Evolutionary conservation across 805 yeast genomes (phyloP).

Genomic region (Suhomyces sp.): DNA sequence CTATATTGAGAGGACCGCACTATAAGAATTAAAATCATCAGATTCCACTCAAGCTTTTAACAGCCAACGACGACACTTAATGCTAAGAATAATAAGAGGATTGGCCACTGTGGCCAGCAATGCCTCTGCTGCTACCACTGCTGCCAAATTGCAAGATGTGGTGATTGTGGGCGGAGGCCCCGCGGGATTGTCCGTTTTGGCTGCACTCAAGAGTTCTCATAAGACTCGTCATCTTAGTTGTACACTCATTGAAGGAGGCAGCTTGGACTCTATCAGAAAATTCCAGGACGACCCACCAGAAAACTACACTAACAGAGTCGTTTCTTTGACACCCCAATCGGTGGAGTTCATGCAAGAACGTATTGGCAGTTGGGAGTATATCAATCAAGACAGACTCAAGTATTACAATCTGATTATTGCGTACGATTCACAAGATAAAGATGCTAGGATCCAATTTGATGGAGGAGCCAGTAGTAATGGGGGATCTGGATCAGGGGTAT

Average conservation of each 20-base stretch:
- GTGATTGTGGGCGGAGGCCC: constrained; percentile 97
- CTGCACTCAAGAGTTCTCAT: constrained; percentile 74
- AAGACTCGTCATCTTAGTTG: constrained; percentile 58
- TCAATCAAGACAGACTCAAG: constrained; percentile 69
- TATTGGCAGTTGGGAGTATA: constrained; percentile 75
- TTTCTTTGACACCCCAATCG: constrained; percentile 82
- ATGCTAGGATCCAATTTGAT: constrained; percentile 71
- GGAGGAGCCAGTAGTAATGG: constrained; percentile 31
- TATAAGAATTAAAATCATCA: background rate
- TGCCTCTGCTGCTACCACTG: constrained; percentile 2
- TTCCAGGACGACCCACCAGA: constrained; percentile 49
- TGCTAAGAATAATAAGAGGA: constrained; percentile 7
- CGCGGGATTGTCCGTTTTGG: constrained; percentile 85
- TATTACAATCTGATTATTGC: constrained; percentile 80
- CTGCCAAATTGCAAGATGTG: constrained; percentile 50
- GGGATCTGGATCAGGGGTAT: constrained; percentile 15
- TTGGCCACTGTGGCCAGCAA: constrained; percentile 8
- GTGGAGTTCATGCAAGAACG: constrained; percentile 56
- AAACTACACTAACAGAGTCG: constrained; percentile 72
- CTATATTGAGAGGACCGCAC: too few relatives aligned
- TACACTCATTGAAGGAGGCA: constrained; percentile 71
- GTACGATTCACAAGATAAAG: constrained; percentile 73
- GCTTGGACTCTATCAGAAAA: constrained; percentile 49
- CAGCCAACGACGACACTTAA: background rate
- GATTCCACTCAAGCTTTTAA: background rate